Conservation (phyloP, 257 asterid species). For the Nicotiana obtusifolia region DNA sequence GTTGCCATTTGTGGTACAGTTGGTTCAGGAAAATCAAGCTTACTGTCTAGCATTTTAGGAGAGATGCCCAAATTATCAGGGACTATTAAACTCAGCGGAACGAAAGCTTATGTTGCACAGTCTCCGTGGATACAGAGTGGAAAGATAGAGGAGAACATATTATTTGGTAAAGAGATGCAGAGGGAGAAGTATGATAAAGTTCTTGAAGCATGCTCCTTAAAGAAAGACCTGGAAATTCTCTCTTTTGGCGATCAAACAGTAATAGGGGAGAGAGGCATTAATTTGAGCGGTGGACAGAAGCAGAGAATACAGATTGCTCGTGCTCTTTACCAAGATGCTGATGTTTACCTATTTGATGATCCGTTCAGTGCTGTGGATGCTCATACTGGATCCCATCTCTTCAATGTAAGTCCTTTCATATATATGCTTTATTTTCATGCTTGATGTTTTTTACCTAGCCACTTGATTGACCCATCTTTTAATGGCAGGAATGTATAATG, state of each 20-base stretch:
- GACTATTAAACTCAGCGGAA: slow-evolving; percentile 40
- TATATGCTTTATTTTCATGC: background rate
- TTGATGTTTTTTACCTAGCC: background rate
- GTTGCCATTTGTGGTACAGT: slow-evolving; percentile 93
- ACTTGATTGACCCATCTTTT: background rate
- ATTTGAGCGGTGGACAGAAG: slow-evolving; percentile 90
- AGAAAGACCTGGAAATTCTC: slow-evolving; percentile 73
- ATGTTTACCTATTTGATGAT: slow-evolving; percentile 75
- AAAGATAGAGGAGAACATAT: slow-evolving; percentile 69
- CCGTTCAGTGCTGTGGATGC: slow-evolving; percentile 97
- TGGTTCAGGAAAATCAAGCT: slow-evolving; percentile 92
- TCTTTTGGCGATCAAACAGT: slow-evolving; percentile 79
- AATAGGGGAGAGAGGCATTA: slow-evolving; percentile 90
- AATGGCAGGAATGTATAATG: slow-evolving; percentile 64
- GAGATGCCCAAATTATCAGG: slow-evolving; percentile 81
- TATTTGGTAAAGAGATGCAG: slow-evolving; percentile 80
- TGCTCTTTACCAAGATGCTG: slow-evolving; percentile 79
- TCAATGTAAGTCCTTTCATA: slow-evolving; percentile 46
- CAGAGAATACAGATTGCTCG: slow-evolving; percentile 92
- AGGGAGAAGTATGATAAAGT: slow-evolving; percentile 50
- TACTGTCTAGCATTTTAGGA: slow-evolving; percentile 68
- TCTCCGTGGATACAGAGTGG: slow-evolving; percentile 95
- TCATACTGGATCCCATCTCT: slow-evolving; percentile 82
- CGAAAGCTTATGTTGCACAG: slow-evolving; percentile 80
- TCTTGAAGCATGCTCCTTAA: slow-evolving; percentile 68